A percentile compares a stretch with the other conserved stretches of the same genome.
These are phyloP conservation scores for Boletus speciosus DNA, from an alignment of 768 basidiomycete genomes.

Conservation along the genomic window DNA sequence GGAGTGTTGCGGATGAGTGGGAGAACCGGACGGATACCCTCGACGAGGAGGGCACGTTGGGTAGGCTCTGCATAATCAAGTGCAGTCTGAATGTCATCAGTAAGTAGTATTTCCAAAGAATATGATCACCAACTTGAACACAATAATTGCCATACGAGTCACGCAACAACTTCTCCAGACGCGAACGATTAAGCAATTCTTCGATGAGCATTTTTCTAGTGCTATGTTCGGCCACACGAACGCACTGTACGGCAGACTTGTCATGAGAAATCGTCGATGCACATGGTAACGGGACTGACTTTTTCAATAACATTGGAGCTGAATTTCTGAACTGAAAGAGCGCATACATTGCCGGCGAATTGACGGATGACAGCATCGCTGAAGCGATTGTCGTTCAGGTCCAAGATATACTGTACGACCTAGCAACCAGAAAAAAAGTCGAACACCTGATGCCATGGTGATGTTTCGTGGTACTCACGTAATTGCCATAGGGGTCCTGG, in stretches of 20 bases:
- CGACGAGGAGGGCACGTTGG: slow-evolving; percentile 89
- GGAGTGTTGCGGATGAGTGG: slow-evolving; percentile 99
- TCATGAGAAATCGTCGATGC: neutral
- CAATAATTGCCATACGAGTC: slow-evolving; percentile 98
- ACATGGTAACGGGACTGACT: slow-evolving; percentile 36
- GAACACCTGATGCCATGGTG: neutral
- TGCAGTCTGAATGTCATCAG: slow-evolving; percentile 65
- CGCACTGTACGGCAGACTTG: slow-evolving; percentile 40
- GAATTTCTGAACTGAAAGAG: slow-evolving; percentile 97
- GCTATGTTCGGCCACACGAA: slow-evolving; percentile 94
- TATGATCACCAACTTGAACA: slow-evolving; percentile 59
- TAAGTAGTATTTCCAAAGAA: slow-evolving; percentile 1
- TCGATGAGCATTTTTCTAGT: slow-evolving; percentile 94
- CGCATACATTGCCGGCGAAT: slow-evolving; percentile 96
- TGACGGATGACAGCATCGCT: slow-evolving; percentile 97
- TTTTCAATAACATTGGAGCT: slow-evolving; percentile 99
- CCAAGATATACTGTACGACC: slow-evolving; percentile 98
- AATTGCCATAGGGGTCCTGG: slow-evolving; percentile 95
- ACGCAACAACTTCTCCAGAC: slow-evolving; percentile 91
- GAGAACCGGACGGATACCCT: slow-evolving; percentile 97
- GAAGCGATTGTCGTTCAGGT: slow-evolving; percentile 97
- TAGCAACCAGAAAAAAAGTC: slow-evolving; percentile 28
- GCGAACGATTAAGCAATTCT: slow-evolving; percentile 89
- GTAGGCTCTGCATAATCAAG: slow-evolving; percentile 95
- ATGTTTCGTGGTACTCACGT: slow-evolving; percentile 45